Evolutionary conservation across 345 rosid genomes (phyloP), one percentile per base, ranked within the genome.

Genomic region (Laguncularia racemosa): DNA sequence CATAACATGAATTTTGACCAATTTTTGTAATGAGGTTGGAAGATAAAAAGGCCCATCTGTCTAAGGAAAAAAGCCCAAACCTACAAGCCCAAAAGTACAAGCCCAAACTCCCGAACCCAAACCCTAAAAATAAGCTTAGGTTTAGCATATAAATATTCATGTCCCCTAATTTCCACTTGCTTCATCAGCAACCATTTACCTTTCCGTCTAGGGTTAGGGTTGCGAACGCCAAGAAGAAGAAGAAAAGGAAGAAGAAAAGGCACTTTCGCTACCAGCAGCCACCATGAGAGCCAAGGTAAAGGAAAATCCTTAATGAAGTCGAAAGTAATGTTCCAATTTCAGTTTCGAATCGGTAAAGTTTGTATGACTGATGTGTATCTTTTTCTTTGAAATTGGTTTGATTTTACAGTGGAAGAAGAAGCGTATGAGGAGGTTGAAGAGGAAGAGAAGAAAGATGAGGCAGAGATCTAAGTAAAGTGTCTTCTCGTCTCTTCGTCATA

Each of bases 371-470:
- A 15, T 53, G 49, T 15, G 11, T 20, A 13, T 17, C 16, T 47
- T 16, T 14, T 21, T 12, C 2, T 10, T 13, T 20, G 26, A 8
- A 57, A 43, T 13, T 7, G 23, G 17, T 50, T 23, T 13, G 21
- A 49, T 70, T 57, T 28, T 57, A 21, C 75, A 91, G 98, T 91
- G 98, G 96, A 91, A 91, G 96, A 91, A 91, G 96, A 91, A 88
- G 98, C 96, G 98, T 53, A 91, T 91, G 98, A 91, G 96, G 73
- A 88, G 98, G 73, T 53, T 91, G 73, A 91, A 91, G 98, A 88
- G 98, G 89, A 91, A 91, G 96, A 86, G 95, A 79, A 66, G 96
- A 84, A 91, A 91, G 98, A 91, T 88, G 98, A 85, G 96, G 58
- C 98, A 91, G 79, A 79, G 98, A 81, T 91, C 98, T 28, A 91